A percentile compares a stretch with the other conserved stretches of the same genome.
phyloP scores from a whole-genome alignment of 2,329 filamentous ascomycete species.

The Talaromyces verruculosus region DNA sequence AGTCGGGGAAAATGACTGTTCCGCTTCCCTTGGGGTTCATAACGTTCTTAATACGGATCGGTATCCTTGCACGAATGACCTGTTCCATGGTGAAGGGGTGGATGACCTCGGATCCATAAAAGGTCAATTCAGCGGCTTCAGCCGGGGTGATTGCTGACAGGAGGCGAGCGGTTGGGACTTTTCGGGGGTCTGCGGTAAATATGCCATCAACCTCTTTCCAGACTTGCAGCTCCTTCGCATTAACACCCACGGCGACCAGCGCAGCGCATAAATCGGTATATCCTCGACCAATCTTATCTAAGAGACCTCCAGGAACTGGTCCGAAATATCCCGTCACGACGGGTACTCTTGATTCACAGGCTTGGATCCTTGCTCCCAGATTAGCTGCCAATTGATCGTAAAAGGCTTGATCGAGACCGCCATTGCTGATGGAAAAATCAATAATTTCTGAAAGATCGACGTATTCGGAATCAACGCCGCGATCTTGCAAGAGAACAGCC shows the following conservation, averaged over 20 bases:
- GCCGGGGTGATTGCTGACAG: slow-evolving; percentile 85
- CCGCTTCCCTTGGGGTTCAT: slow-evolving; percentile 64
- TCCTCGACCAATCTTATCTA: slow-evolving; percentile 88
- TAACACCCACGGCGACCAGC: slow-evolving; percentile 82
- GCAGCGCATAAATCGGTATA: slow-evolving; percentile 97
- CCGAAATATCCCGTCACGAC: slow-evolving; percentile 95
- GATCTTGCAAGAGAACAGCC: slow-evolving; percentile 77
- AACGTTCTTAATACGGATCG: slow-evolving; percentile 69
- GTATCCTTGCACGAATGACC: slow-evolving; percentile 64
- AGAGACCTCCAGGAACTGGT: slow-evolving; percentile 82
- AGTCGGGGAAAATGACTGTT: slow-evolving; percentile 73
- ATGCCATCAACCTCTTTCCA: slow-evolving; percentile 99
- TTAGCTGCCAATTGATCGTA: slow-evolving; percentile 64
- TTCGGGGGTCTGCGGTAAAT: slow-evolving; percentile 80
- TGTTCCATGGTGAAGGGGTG: slow-evolving; percentile 99
- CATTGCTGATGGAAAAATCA: slow-evolving; percentile 58
- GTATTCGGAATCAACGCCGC: slow-evolving; percentile 80
- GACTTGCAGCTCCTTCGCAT: slow-evolving; percentile 85
- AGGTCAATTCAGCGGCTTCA: slow-evolving; percentile 93
- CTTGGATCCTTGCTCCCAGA: slow-evolving; percentile 63
- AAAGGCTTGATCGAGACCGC: slow-evolving; percentile 65
- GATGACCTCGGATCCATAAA: slow-evolving; percentile 93
- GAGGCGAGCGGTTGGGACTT: slow-evolving; percentile 90
- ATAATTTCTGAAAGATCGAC: slow-evolving; percentile 84
- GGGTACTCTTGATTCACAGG: slow-evolving; percentile 67